Base-by-base conservation (phyloP, 345 rosid genomes). In the Citrus maxima region DNA sequence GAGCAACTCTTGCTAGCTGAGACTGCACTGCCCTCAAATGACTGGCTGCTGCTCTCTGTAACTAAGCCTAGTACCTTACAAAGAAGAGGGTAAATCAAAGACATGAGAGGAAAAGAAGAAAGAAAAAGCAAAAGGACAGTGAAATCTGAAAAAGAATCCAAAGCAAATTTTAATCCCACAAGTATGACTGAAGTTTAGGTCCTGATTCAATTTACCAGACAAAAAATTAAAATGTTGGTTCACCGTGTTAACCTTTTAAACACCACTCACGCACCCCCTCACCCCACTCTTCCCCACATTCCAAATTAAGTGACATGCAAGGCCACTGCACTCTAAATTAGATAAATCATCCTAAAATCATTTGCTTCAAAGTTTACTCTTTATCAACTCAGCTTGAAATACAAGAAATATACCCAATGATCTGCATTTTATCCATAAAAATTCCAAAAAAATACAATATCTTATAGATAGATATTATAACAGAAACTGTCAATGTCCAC, bases 51-150 rank as follows among this genome's bases (percentile, higher is more conserved):
- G 83, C 83, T 80, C 28, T 89, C 87, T 34, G 75, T 37, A 66
- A 80, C 72, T 82, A 87, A 82, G 84, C 74, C 35, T 74, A 80
- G 59, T 67, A 81, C 88, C 95, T 95, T 82, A 67, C 81, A 84
- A 74, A 83, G 71, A 24, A 81, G 77, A 75, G 61, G 18, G 58
- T 54, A 77, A 77, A 63, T 32, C 42, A 78, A 75, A 60, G 65
- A 68, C 40, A 38, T 25, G 32, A 80, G 8, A n/a, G 25, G 10
- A 22, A 64, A 65, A 6, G 32, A 22, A 12, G 8, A 7, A 49
- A 35, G 18, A 59, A 40, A 16, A 28, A 46, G 56, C 27, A 25
- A 40, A 74, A 61, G 66, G 60, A 62, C 42, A 40, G 25, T 34
- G 27, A 75, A 46, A 46, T 35, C 12, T 30, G 1, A 30, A 51